A percentile compares a stretch with the other conserved stretches of the same genome.
Evolutionary conservation across 495 filamentous ascomycete genomes (phyloP).

Genomic region (Penicillium crystallinum): DNA sequence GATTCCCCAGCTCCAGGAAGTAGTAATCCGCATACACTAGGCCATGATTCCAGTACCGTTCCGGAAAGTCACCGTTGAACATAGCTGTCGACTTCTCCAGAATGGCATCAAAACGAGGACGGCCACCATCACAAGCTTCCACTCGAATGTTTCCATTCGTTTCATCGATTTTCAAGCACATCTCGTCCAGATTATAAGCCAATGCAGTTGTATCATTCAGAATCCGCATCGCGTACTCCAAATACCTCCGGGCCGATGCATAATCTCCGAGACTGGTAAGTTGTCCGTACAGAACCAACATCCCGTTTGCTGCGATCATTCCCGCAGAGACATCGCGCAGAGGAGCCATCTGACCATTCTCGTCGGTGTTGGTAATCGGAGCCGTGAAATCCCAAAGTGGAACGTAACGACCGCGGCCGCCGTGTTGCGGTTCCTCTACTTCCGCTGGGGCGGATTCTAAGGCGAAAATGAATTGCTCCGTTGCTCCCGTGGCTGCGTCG

Average conservation of each 20-base stretch:
- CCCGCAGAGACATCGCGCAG: slow-evolving; percentile 35
- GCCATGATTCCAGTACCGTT: slow-evolving; percentile 32
- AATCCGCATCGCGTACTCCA: slow-evolving; percentile 29
- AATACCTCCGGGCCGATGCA: slow-evolving; percentile 14
- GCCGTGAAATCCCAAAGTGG: slow-evolving; percentile 39
- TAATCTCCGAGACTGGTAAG: background rate
- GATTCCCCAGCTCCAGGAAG: slow-evolving; percentile 41
- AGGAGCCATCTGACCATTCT: slow-evolving; percentile 9
- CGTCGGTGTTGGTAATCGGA: slow-evolving; percentile 13
- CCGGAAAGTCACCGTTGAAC: slow-evolving; percentile 25
- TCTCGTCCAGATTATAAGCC: slow-evolving; percentile 14
- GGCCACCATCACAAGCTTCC: background rate
- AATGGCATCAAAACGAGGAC: slow-evolving; percentile 17
- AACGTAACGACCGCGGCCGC: slow-evolving; percentile 9
- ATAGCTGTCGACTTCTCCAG: slow-evolving; percentile 36
- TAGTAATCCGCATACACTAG: slow-evolving; percentile 48
- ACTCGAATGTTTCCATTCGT: background rate
- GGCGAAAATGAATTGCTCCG: slow-evolving; percentile 34
- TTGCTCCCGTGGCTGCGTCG: slow-evolving; percentile 21
- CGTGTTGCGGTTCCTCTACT: slow-evolving; percentile 10
- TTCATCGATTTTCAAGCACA: background rate
- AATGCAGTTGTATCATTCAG: slow-evolving; percentile 29
- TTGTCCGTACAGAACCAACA: slow-evolving; percentile 33
- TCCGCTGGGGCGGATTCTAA: slow-evolving; percentile 15
- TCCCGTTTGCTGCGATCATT: slow-evolving; percentile 37